Conservation (phyloP, 78 protist genomes). For the Dictyostelium citrinum region DNA sequence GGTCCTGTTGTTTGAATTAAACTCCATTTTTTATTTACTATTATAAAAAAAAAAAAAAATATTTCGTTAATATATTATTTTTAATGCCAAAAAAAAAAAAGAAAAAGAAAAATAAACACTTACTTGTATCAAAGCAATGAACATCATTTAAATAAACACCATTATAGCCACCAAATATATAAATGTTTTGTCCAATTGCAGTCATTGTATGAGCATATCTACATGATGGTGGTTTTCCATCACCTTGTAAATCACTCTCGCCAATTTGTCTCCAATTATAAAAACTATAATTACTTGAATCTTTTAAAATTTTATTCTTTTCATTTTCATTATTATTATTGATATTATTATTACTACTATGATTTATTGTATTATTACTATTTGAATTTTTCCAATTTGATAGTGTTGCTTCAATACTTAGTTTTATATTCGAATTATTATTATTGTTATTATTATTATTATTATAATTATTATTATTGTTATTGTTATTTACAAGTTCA, state of each 20-base stretch:
- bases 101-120: too few species aligned
- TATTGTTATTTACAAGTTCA: not conserved
- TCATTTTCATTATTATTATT: not conserved
- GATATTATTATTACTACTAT: not conserved
- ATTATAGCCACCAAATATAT: conserved; percentile 41
- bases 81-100: not conserved
- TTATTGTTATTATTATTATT: too few species aligned
- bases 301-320: not conserved
- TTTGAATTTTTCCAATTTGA: not conserved
- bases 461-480: too few species aligned
- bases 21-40: not conserved
- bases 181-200: not conserved
- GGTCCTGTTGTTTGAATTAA: not conserved
- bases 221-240: conserved; percentile 2
- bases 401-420: not conserved
- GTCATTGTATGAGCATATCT: conserved; percentile 37
- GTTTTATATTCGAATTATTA: not conserved
- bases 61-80: too few species aligned
- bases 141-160: conserved; percentile 14
- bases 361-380: not conserved
- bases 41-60: too few species aligned
- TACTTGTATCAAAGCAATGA: conserved; percentile 20
- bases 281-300: not conserved
- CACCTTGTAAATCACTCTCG: not conserved
- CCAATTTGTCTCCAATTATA: not conserved